Percentiles rank a stretch among this genome's conserved stretches.
phyloP scores from a whole-genome alignment of 2,329 filamentous ascomycete species.

The Lomentospora prolificans region DNA sequence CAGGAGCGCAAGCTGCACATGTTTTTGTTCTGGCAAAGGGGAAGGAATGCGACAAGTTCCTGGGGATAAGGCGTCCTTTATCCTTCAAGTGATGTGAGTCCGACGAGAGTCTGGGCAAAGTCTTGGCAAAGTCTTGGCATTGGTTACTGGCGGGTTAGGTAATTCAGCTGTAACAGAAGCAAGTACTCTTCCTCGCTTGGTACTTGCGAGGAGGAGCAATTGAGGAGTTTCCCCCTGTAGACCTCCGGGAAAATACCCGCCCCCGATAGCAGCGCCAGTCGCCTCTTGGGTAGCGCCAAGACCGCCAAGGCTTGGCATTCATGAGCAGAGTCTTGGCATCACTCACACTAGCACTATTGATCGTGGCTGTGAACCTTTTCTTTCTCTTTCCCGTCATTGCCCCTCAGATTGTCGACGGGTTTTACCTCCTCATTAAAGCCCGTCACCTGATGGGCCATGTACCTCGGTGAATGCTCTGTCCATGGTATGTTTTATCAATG shows the following conservation, averaged over 20 bases:
- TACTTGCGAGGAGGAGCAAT: no score
- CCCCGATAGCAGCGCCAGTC: neutral
- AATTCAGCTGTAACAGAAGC: neutral
- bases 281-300: conserved; percentile 6
- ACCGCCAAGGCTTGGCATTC: conserved; percentile 7
- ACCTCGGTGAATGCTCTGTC: no score
- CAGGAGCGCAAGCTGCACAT: neutral
- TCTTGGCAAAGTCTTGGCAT: conserved; percentile 9
- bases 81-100: neutral
- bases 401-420: neutral
- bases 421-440: no score
- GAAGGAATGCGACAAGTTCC: conserved; percentile 1
- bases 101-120: conserved; percentile 1
- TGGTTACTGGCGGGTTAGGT: neutral
- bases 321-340: conserved; percentile 5
- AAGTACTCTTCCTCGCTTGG: neutral
- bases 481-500: no score
- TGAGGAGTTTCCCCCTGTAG: no score
- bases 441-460: neutral
- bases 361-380: conserved; percentile 4
- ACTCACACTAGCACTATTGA: conserved; percentile 1
- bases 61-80: conserved; percentile 9
- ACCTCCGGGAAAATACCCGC: no score
- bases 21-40: neutral
- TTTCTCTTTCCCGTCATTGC: neutral